Evolutionary conservation across 306 rosid genomes (phyloP).

Genomic region (Pachyrhizus erosus): DNA sequence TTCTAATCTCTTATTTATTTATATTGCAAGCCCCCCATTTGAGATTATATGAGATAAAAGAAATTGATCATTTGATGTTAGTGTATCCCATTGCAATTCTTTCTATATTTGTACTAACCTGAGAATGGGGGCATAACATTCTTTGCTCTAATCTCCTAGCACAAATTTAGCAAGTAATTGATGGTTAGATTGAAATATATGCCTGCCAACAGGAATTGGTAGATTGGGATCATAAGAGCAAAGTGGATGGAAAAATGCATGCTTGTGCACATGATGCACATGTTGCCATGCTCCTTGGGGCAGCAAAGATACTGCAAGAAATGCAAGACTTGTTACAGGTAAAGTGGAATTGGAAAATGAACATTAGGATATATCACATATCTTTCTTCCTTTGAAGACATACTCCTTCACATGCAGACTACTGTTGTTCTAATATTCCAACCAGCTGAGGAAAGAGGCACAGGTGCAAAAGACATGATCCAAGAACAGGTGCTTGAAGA

Average conservation of each 20-base stretch:
- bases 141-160: background rate
- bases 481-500: constrained; percentile 71
- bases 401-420: constrained; percentile 56
- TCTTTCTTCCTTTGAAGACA: constrained; percentile 1
- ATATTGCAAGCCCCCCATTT: background rate
- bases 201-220: constrained; percentile 63
- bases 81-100: background rate
- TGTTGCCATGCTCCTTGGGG: constrained; percentile 90
- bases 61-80: background rate
- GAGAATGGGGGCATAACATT: constrained; percentile 3
- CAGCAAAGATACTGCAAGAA: constrained; percentile 78
- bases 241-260: constrained; percentile 84
- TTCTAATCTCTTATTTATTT: background rate
- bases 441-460: constrained; percentile 88
- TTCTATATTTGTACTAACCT: background rate
- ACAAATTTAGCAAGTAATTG: constrained; percentile 13
- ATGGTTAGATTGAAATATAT: constrained; percentile 24
- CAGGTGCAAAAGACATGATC: constrained; percentile 85
- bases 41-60: background rate
- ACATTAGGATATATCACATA: background rate
- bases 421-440: constrained; percentile 83
- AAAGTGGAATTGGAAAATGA: constrained; percentile 22
- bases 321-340: constrained; percentile 67
- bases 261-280: constrained; percentile 97
- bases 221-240: constrained; percentile 94